Percentiles rank a stretch among this genome's conserved stretches.
phyloP scores from a whole-genome alignment of 192 early-diverging fungal species.

The Entomortierella chlamydospora region DNA sequence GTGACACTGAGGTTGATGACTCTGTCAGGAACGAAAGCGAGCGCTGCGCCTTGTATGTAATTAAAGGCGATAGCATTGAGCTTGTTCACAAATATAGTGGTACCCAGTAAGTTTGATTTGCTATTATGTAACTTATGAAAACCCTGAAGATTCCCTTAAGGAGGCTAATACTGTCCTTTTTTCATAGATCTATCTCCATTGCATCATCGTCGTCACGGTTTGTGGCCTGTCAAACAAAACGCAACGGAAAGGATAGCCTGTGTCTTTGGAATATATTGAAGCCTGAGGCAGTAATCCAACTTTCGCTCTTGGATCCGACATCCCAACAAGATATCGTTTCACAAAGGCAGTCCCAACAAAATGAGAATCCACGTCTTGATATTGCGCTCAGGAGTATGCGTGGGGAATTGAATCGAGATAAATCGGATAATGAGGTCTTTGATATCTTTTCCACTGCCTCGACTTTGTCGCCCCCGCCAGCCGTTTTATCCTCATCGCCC shows the following conservation, averaged over 20 bases:
- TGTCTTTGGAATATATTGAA: slow-evolving; percentile 19
- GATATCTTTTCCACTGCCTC: slow-evolving; percentile 11
- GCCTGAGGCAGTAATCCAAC: slow-evolving; percentile 1
- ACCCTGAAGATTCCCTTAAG: too few species aligned
- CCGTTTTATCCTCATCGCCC: not conserved
- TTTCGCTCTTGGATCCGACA: slow-evolving; percentile 11
- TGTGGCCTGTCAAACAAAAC: slow-evolving; percentile 11
- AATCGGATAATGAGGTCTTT: not conserved
- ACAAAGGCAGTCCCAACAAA: not conserved
- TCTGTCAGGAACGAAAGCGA: not conserved
- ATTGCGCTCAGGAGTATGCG: not conserved
- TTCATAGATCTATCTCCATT: slow-evolving; percentile 4
- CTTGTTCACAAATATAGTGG: slow-evolving; percentile 21
- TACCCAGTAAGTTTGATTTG: slow-evolving; percentile 4
- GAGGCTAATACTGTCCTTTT: not conserved
- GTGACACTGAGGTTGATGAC: slow-evolving; percentile 2
- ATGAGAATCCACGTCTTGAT: not conserved
- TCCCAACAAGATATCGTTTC: not conserved
- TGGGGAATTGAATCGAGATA: not conserved
- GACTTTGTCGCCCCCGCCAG: slow-evolving; percentile 18
- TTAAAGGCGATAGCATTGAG: slow-evolving; percentile 14
- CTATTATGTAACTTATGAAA: too few species aligned
- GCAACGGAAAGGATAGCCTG: not conserved
- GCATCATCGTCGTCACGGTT: slow-evolving; percentile 18
- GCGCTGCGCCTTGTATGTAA: slow-evolving; percentile 19